Conservation (phyloP, 2,329 filamentous ascomycete genomes). For the Xylaria sp. region DNA sequence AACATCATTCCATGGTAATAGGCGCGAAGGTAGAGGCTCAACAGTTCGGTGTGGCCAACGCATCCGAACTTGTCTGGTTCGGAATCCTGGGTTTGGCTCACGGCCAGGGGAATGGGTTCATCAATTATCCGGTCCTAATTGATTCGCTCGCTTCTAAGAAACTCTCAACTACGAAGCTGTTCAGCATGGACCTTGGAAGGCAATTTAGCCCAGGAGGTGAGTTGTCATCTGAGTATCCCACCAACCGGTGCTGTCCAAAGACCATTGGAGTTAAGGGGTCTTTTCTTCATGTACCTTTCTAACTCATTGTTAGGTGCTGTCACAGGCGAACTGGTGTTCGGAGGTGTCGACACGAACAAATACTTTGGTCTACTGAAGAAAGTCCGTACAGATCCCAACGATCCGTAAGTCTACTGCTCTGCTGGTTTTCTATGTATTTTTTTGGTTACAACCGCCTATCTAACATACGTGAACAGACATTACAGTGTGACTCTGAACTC, state of each 20-base stretch:
- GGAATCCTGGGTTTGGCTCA: conserved; percentile 60
- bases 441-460: too few relatives aligned
- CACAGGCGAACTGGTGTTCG: conserved; percentile 58
- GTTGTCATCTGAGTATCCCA: too few relatives aligned
- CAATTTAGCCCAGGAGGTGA: conserved; percentile 36
- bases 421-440: too few relatives aligned
- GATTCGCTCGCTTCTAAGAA: conserved; percentile 55
- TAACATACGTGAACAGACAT: too few relatives aligned
- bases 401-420: conserved; percentile 37
- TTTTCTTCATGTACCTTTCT: not conserved
- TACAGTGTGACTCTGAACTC: conserved; percentile 38
- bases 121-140: conserved; percentile 59
- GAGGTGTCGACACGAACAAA: conserved; percentile 58
- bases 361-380: conserved; percentile 53
- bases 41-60: conserved; percentile 55
- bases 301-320: conserved; percentile 40
- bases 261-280: not conserved
- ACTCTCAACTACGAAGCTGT: conserved; percentile 56
- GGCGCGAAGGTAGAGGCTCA: conserved; percentile 50
- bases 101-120: conserved; percentile 48
- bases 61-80: conserved; percentile 54
- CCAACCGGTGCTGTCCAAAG: too few relatives aligned
- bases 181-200: conserved; percentile 56
- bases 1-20: conserved; percentile 18
- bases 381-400: conserved; percentile 48